phyloP scores from a whole-genome alignment of 1,284 basidiomycete genomes.

The Rhodotorula sp. region DNA sequence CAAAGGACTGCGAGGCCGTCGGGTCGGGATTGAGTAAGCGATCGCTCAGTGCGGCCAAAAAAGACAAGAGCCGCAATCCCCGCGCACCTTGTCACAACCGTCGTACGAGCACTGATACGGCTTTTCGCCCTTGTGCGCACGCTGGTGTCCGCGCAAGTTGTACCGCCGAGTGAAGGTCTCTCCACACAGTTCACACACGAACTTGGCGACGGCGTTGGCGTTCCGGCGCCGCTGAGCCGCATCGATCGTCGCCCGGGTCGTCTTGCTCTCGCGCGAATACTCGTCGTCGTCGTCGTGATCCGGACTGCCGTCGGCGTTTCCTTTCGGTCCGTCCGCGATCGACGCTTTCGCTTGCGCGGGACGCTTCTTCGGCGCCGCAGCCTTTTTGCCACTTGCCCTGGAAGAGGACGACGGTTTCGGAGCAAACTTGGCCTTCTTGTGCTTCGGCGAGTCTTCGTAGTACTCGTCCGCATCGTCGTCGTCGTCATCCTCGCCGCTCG shows the following conservation, averaged over 20 bases:
- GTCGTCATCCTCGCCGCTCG: constrained; percentile 4
- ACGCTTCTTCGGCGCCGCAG: neutral
- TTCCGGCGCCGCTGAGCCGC: constrained; percentile 37
- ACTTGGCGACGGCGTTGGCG: constrained; percentile 34
- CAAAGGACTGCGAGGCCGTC: constrained; percentile 57
- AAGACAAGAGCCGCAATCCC: neutral
- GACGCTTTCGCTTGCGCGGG: neutral
- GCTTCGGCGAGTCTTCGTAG: neutral
- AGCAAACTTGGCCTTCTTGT: neutral
- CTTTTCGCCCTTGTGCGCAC: constrained; percentile 77
- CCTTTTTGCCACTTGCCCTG: constrained; percentile 2
- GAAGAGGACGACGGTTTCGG: neutral
- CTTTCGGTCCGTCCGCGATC: neutral
- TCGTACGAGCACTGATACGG: constrained; percentile 82
- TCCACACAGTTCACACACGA: constrained; percentile 56
- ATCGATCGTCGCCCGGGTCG: constrained; percentile 41
- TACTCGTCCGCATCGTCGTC: neutral
- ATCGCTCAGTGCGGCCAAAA: neutral
- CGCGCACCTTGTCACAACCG: constrained; percentile 63
- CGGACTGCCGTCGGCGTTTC: neutral
- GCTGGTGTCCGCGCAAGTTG: constrained; percentile 74
- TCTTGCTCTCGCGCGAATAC: constrained; percentile 31
- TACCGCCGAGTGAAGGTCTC: constrained; percentile 79
- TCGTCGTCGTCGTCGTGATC: constrained; percentile 7
- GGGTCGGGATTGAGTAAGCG: neutral